Evolutionary conservation across 1,139 yeast species (phyloP), one percentile per base, ranked within the genome.

Genomic region (Geotrichum siamense): DNA sequence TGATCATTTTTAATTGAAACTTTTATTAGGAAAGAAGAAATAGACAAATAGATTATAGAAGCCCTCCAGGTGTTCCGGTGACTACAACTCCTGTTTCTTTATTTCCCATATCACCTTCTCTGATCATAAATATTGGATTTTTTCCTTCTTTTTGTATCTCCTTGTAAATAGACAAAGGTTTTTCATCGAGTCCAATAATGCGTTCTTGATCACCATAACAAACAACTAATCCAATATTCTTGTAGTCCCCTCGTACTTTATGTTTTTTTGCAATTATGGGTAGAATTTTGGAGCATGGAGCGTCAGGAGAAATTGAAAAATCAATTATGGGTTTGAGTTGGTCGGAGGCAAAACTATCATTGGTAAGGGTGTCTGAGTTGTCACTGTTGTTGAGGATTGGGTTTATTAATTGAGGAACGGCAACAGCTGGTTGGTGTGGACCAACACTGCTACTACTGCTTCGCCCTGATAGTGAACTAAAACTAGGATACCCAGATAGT

Each of bases 141-240:
- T 82, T 74, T 1, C 96, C 96, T 50, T 79, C 74, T 51, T 84
- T 94, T 58, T 80, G 91, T 39, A 91, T 68, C 57, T 83, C 95
- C 60, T 86, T 84, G 60, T 86, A 86, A 10, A 87, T 79, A 25
- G 77, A 71, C 15, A 89, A 91, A 0, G 98, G 98, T 59, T 79
- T 83, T 58, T 91, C 98, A 27, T 85, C 85, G 53, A 84, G 69
- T 40, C 84, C 86, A 39, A 91, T 65, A 12, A 86, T 78, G 21
- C 96, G 69, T 57, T 91, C 96, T 56, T 82, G 82, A 60, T 87
- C 95, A n/a, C 93, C 95, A 61, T 86, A 87, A 58, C 94, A 84
- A 13, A 91, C 84, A 22, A 89, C 89, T 47, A 91, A 68, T 19
- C 43, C 43, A 1, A 89, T 95, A 55, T 85, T 83, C 45, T 83